Conservation (phyloP, 2,329 filamentous ascomycete genomes). For the Pseudogymnoascus sp. region DNA sequence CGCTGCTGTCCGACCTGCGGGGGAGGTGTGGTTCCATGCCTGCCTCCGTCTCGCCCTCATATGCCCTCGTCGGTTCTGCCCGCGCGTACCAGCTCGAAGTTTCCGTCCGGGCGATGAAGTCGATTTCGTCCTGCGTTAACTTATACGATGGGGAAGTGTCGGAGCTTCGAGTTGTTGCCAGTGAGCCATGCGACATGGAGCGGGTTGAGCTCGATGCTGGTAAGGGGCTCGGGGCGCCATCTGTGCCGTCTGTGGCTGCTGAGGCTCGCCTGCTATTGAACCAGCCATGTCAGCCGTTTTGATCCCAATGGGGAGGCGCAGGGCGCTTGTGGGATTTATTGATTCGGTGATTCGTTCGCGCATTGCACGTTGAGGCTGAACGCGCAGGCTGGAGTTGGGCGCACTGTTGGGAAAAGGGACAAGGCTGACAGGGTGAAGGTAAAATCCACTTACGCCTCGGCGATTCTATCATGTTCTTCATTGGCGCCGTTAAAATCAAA, state of each 20-base stretch:
- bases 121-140: conserved; percentile 1
- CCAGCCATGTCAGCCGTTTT: not conserved
- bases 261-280: conserved; percentile 2
- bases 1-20: not conserved
- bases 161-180: not conserved
- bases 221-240: not conserved
- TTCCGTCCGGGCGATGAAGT: not conserved
- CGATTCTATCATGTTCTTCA: conserved; percentile 2
- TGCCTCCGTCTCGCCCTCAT: not conserved
- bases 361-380: not conserved
- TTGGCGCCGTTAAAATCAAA: not conserved
- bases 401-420: not conserved
- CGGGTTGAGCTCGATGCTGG: not conserved
- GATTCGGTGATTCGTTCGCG: not conserved
- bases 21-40: conserved; percentile 1
- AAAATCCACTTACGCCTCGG: not conserved
- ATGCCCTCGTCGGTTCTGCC: not conserved
- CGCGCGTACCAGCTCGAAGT: not conserved
- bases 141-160: not conserved
- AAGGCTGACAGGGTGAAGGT: conserved; percentile 1
- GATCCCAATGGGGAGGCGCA: not conserved
- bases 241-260: not conserved
- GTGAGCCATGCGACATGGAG: not conserved
- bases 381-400: not conserved
- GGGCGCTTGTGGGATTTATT: not conserved